Percentiles rank a stretch among this genome's conserved stretches.
Evolutionary conservation across 176 grass and related monocot species (phyloP).

Genomic region (Dendrocalamus sinicus): DNA sequence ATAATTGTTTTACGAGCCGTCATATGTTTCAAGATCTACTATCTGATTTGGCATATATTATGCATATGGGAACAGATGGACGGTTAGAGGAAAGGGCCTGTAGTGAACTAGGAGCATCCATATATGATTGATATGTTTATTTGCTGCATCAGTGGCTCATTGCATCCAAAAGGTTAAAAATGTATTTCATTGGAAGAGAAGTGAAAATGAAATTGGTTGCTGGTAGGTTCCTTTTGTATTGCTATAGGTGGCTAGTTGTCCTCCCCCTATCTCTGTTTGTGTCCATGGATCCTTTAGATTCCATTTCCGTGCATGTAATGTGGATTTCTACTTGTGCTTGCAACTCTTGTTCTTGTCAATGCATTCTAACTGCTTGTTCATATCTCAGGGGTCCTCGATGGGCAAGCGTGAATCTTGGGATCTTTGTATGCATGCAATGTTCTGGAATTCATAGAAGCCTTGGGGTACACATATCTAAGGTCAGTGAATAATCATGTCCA

Average conservation of each 20-base stretch:
- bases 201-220: neutral
- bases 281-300: neutral
- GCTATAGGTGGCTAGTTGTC: neutral
- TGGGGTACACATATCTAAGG: slow-evolving; percentile 99
- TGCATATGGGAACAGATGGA: slow-evolving; percentile 2
- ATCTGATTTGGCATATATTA: slow-evolving; percentile 25
- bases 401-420: slow-evolving; percentile 97
- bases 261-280: neutral
- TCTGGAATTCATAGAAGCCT: slow-evolving; percentile 99
- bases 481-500: slow-evolving; percentile 45
- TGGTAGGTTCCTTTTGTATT: slow-evolving; percentile 1
- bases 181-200: slow-evolving; percentile 1
- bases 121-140: neutral
- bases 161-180: neutral
- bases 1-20: neutral
- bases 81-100: neutral
- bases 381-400: slow-evolving; percentile 87
- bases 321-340: neutral
- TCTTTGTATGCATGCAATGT: slow-evolving; percentile 98
- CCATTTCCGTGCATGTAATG: neutral
- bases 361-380: slow-evolving; percentile 7
- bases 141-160: neutral
- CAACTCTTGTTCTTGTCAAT: slow-evolving; percentile 9
- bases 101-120: neutral
- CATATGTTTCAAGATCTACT: neutral